Percentiles rank a stretch among this genome's conserved stretches.
Evolutionary conservation across 2,329 filamentous ascomycete species (phyloP).

Genomic region (Curvularia sp.): DNA sequence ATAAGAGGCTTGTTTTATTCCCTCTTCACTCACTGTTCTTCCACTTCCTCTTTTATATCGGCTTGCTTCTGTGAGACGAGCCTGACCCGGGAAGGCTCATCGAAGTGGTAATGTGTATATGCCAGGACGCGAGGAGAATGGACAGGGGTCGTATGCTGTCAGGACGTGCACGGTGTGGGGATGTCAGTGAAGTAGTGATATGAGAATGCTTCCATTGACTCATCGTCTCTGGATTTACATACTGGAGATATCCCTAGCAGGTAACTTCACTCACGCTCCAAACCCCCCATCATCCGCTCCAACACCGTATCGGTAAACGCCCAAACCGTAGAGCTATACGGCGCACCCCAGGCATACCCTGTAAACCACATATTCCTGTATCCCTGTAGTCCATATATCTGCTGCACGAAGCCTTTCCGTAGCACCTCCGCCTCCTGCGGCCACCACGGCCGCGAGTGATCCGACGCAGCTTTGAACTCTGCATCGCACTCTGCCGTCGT

Average conservation of each 20-base stretch:
- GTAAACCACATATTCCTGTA: constrained; percentile 30
- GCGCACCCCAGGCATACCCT: constrained; percentile 25
- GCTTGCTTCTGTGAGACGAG: neutral
- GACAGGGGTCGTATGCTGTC: neutral
- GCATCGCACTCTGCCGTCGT: constrained; percentile 19
- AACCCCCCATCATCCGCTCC: constrained; percentile 17
- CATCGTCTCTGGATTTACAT: too few species aligned
- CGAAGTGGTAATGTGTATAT: constrained; percentile 1
- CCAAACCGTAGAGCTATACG: constrained; percentile 34
- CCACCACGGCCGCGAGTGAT: constrained; percentile 29
- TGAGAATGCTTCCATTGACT: neutral
- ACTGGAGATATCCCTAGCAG: too few species aligned
- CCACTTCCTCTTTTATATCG: neutral
- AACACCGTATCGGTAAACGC: constrained; percentile 29
- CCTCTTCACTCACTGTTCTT: neutral
- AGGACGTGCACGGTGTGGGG: neutral
- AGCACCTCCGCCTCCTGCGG: constrained; percentile 14
- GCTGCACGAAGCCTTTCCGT: constrained; percentile 28
- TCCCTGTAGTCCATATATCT: constrained; percentile 30
- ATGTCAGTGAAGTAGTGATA: too few species aligned
- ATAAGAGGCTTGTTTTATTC: constrained; percentile 6
- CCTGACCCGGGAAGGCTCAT: neutral
- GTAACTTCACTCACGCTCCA: too few species aligned
- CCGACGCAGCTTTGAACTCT: constrained; percentile 19
- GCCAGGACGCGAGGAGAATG: neutral